These are phyloP conservation scores for Torrubiellomyces zombiae DNA, from an alignment of 2,329 filamentous ascomycete species.

Conservation along the genomic window DNA sequence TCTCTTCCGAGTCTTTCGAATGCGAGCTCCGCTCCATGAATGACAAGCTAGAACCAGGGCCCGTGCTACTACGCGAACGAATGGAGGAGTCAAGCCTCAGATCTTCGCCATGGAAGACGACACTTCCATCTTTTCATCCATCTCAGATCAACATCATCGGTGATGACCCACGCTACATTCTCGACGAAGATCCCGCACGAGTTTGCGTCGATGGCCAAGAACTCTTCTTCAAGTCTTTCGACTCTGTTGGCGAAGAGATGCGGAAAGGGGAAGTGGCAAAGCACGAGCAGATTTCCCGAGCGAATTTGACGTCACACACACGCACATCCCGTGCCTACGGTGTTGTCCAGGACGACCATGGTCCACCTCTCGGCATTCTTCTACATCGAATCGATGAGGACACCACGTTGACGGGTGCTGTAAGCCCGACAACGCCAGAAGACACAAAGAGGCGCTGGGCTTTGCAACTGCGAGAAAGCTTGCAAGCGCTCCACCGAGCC, in stretches of 20 bases:
- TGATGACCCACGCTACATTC: slow-evolving; percentile 6
- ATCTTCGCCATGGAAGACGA: slow-evolving; percentile 6
- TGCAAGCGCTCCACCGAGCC: slow-evolving; percentile 7
- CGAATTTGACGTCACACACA: slow-evolving; percentile 3
- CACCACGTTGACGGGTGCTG: neutral
- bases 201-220: slow-evolving; percentile 7
- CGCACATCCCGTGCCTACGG: slow-evolving; percentile 8
- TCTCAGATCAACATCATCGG: slow-evolving; percentile 6
- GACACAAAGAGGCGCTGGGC: slow-evolving; percentile 6
- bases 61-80: slow-evolving; percentile 2
- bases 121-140: slow-evolving; percentile 8
- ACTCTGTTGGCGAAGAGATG: slow-evolving; percentile 1
- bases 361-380: slow-evolving; percentile 6
- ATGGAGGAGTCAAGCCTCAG: slow-evolving; percentile 3
- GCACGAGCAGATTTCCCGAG: slow-evolving; percentile 3
- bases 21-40: slow-evolving; percentile 7
- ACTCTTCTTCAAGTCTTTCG: slow-evolving; percentile 10
- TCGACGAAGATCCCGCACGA: slow-evolving; percentile 7
- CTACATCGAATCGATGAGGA: slow-evolving; percentile 5
- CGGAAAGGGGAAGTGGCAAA: slow-evolving; percentile 6
- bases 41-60: slow-evolving; percentile 5
- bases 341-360: slow-evolving; percentile 6
- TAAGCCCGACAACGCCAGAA: slow-evolving; percentile 3
- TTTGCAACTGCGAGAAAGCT: slow-evolving; percentile 4
- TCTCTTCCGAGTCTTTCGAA: slow-evolving; percentile 7